These are phyloP conservation scores for Ophiostoma perfectum DNA, from an alignment of 2,329 filamentous ascomycete genomes.

Conservation along the genomic window DNA sequence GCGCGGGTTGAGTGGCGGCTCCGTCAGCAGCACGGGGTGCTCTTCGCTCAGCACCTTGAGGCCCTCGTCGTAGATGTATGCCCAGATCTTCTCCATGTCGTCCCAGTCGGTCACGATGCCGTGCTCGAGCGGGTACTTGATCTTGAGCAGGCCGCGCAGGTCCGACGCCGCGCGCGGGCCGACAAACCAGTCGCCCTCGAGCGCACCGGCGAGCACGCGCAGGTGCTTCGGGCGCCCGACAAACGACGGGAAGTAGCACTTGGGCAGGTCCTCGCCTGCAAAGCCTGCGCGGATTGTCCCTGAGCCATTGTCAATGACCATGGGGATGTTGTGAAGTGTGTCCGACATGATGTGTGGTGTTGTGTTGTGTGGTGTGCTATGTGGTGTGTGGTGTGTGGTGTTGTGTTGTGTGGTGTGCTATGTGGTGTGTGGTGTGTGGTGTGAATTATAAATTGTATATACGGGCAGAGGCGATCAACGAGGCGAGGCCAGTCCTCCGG, in stretches of 20 bases:
- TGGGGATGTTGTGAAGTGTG: slow-evolving; percentile 87
- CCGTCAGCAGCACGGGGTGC: slow-evolving; percentile 94
- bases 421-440: background rate
- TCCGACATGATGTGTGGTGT: slow-evolving; percentile 45
- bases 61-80: slow-evolving; percentile 93
- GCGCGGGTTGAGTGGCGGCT: slow-evolving; percentile 90
- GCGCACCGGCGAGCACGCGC: slow-evolving; percentile 87
- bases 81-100: slow-evolving; percentile 99
- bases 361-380: background rate
- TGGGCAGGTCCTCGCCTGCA: slow-evolving; percentile 89
- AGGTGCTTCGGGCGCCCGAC: slow-evolving; percentile 94
- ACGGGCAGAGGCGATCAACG: background rate
- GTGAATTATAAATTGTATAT: background rate
- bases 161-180: slow-evolving; percentile 83
- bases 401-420: slow-evolving; percentile 3
- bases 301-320: slow-evolving; percentile 98
- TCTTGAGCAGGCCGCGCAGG: slow-evolving; percentile 87
- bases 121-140: slow-evolving; percentile 91
- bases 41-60: slow-evolving; percentile 97
- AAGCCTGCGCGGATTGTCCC: slow-evolving; percentile 97
- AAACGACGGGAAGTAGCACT: slow-evolving; percentile 96
- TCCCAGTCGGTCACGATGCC: slow-evolving; percentile 99
- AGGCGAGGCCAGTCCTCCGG: background rate
- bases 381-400: background rate
- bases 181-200: slow-evolving; percentile 97